Base-by-base conservation (phyloP, 2,329 filamentous ascomycete genomes). In the Hypoxylon sp. region DNA sequence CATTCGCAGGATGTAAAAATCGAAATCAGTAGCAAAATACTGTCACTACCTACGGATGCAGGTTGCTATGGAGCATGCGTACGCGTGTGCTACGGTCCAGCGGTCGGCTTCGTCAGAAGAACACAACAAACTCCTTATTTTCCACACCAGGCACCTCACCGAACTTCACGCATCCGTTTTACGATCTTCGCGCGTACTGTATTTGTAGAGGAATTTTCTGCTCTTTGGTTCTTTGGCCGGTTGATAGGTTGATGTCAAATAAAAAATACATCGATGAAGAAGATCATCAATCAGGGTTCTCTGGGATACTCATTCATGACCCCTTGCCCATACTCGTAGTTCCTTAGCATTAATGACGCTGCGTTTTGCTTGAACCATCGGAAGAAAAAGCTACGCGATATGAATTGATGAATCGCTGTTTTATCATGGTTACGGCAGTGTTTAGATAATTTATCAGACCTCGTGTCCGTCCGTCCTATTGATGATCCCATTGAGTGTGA, bases 1-100 rank as follows among this genome's bases (percentile, higher is more conserved):
- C 40, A 3, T 9, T 29, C n/a, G 23, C 23, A 55, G 54, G 30
- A 55, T 57, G 54, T 54, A 20, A 52, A 13, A 38, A 16, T n/a
- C n/a, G n/a, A n/a, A n/a, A n/a, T n/a, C n/a, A n/a, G n/a, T n/a
- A n/a, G n/a, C n/a, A n/a, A n/a, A n/a, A n/a, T n/a, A n/a, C n/a
- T n/a, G n/a, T n/a, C n/a, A n/a, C 8, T 16, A 5, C 13, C 29
- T 34, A 34, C 30, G 20, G n/a, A 6, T 29, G 15, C 6, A 17
- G n/a, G 11, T 13, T 40, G 9, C 20, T 31, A 23, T 25, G 16
- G 11, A 31, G 25, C n/a, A 13, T n/a, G 5, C 34, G 17, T 12
- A 19, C 25, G 31, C 16, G 12, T 37, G 17, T 26, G 21, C 19
- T 11, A 11, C 19, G 23, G 17, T 20, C 23, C 9, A 2, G 13